Conservation (phyloP, 805 yeast species). For the Candida incommunis region DNA sequence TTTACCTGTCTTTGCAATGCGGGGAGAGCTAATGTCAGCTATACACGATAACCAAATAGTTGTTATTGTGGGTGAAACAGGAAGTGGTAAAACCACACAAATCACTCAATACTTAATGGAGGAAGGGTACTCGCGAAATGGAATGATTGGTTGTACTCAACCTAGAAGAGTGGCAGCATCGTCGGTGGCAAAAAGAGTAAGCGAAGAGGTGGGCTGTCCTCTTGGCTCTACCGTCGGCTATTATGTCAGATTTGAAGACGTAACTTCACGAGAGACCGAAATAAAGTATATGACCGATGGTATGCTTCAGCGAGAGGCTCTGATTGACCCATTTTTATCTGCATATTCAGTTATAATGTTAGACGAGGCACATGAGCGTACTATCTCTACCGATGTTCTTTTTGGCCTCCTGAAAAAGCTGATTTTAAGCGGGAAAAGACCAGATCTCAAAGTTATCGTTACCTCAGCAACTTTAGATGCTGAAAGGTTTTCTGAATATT, state of each 20-base stretch:
- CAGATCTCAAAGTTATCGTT: conserved; percentile 60
- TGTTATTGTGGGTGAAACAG: conserved; percentile 90
- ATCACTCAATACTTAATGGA: conserved; percentile 67
- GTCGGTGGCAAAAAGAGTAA: conserved; percentile 70
- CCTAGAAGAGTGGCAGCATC: conserved; percentile 77
- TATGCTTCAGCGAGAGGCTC: conserved; percentile 75
- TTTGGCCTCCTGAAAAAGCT: conserved; percentile 71
- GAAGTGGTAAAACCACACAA: conserved; percentile 93
- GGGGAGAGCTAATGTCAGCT: conserved; percentile 40
- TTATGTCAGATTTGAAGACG: conserved; percentile 75
- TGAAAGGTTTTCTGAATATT: conserved; percentile 66
- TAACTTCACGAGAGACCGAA: conserved; percentile 45
- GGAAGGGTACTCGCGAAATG: conserved; percentile 45
- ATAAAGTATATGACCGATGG: conserved; percentile 95
- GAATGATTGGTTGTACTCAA: conserved; percentile 53
- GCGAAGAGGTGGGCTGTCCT: conserved; percentile 55
- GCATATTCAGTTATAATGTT: conserved; percentile 73
- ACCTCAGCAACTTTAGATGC: conserved; percentile 96
- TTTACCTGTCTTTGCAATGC: conserved; percentile 61
- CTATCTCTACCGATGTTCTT: conserved; percentile 76
- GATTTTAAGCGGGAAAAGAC: conserved; percentile 31
- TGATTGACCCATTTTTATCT: conserved; percentile 55
- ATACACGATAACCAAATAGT: conserved; percentile 65
- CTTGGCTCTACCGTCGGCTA: conserved; percentile 58
- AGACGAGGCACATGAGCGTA: conserved; percentile 96